Evolutionary conservation across 106 monocot genomes (phyloP).

Genomic region (Phalaenopsis equestris): DNA sequence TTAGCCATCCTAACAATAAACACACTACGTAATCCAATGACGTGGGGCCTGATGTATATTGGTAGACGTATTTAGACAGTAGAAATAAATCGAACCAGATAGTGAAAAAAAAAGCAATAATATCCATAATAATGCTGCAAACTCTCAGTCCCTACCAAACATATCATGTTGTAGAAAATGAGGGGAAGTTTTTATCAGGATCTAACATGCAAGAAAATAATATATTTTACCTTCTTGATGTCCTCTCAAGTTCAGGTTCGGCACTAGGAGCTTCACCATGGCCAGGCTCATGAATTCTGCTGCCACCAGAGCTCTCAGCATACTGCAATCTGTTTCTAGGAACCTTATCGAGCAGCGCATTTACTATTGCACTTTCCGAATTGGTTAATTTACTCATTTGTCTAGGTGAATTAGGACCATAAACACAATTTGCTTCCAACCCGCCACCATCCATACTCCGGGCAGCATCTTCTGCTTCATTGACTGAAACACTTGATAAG

Average conservation of each 20-base stretch:
- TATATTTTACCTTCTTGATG: constrained; percentile 48
- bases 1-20: neutral
- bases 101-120: neutral
- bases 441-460: constrained; percentile 7
- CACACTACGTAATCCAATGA: neutral
- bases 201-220: neutral
- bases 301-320: neutral
- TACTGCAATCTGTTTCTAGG: constrained; percentile 46
- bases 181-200: neutral
- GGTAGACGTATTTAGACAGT: neutral
- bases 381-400: constrained; percentile 41
- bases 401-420: constrained; percentile 95
- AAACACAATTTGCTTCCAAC: constrained; percentile 48
- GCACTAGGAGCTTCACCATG: neutral
- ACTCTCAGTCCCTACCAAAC: neutral
- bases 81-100: neutral
- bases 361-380: constrained; percentile 56
- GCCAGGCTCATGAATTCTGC: constrained; percentile 8
- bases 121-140: neutral
- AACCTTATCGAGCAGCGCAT: constrained; percentile 63
- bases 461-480: neutral
- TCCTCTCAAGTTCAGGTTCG: constrained; percentile 37
- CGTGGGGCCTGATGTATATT: neutral
- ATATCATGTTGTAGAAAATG: neutral
- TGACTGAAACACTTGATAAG: neutral